Evolutionary conservation across 1,284 basidiomycete genomes (phyloP), one percentile per base, ranked within the genome.

Genomic region (Ustilago hordei): DNA sequence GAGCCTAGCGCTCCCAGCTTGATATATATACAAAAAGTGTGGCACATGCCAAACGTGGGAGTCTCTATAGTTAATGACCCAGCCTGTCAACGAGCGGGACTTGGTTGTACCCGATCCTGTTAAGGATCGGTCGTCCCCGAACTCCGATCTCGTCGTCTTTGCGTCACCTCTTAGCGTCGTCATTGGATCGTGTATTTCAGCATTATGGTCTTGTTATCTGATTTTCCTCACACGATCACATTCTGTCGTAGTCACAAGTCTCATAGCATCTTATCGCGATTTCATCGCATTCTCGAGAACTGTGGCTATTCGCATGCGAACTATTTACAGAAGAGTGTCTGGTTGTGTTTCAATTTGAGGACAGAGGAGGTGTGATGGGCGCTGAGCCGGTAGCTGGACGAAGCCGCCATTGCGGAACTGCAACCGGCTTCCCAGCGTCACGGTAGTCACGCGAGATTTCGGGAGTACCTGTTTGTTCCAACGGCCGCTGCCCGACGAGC

Each of bases 351-450:
- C 45, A 59, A 13, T 11, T 59, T 6, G 66, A 69, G 5, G 66
- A 63, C 1, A 55, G 66, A 4, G 66, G 66, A 55, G 66, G 66
- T 31, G 66, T 69, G 60, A 69, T 59, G 0, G 66, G 60, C 13
- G 66, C 56, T 23, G 66, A 69, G 17, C 66, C 50, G 23, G n/a
- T 47, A 4, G 32, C 54, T 12, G 23, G 8, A 15, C 28, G 38
- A 19, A 7, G 13, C 9, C 13, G 38, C 55, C 55, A 56, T 17
- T 39, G 55, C 3, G 55, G n/a, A n/a, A 31, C 41, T 19, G 41
- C 17, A 3, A 23, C 50, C 9, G 28, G 31, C 48, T 53, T 60
- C 32, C 23, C 17, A 9, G 23, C 6, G 23, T 50, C 28, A 12
- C 23, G 23, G n/a, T 28, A 50, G 28, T 8, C 23, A 15, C 28